Evolutionary conservation across 495 filamentous ascomycete species (phyloP), one percentile per base, ranked within the genome.

Genomic region (Aspergillus haitiensis): DNA sequence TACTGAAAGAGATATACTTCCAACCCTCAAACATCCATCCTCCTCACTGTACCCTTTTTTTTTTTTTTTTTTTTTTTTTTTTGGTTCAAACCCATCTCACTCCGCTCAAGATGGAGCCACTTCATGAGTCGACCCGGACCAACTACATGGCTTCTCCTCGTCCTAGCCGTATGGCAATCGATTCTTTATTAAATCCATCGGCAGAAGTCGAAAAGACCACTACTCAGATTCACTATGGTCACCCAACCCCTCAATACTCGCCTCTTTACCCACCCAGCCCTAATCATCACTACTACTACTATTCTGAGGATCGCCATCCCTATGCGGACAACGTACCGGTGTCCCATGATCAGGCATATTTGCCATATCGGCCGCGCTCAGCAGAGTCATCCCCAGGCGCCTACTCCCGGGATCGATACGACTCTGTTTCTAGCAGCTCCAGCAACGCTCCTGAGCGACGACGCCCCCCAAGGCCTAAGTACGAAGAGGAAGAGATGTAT

Each of bases 401-500:
- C 0, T 76, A 76, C 64, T 57, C 65, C 3, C 73, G 75, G 37
- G 75, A 78, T 37, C 71, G 76, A 48, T 78, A 74, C 64, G 70
- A 72, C 59, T 77, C 73, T 13, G 75, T 76, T 59, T 76, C 75
- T 32, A 78, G 75, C 65, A 74, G 66, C 53, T 78, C 75, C 10
- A 74, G 72, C 60, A 72, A 64, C 47, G 56, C 66, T 15, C 37
- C 63, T 2, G 73, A 76, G 55, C 72, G 74, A 10, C 76, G 76
- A n/a, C 76, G 78, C 2, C 71, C 75, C 2, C 76, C 75, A 15
- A 73, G 78, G 0, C 78, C 78, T 32, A 80, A 78, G 62, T 82
- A 82, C 63, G 74, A 75, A 56, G 75, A 77, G 52, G 79, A 82
- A 64, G 78, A 82, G 54, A 78, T 78, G 70, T 78, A 78, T 67